phyloP scores from a whole-genome alignment of 78 protist genomes.

The Planoprotostelium fungivorum region DNA sequence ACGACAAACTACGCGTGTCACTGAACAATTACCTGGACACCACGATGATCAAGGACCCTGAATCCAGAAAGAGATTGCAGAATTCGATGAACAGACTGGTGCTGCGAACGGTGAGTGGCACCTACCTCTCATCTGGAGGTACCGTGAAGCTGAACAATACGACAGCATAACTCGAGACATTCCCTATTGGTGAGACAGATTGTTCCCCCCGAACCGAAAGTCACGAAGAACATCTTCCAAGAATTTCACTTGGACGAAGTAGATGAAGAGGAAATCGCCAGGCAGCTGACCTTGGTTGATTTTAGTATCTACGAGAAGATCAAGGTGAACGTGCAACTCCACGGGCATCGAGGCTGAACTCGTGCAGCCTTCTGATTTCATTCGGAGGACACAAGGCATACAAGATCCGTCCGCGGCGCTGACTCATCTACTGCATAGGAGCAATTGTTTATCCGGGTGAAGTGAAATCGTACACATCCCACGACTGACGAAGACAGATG shows the following conservation, averaged over 20 bases:
- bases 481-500: not conserved
- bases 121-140: not conserved
- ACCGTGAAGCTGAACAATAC: not conserved
- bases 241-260: slow-evolving; percentile 57
- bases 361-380: not conserved
- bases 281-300: slow-evolving; percentile 61
- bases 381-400: not conserved
- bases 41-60: not conserved
- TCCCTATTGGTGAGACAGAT: not conserved
- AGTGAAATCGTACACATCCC: not conserved
- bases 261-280: slow-evolving; percentile 63
- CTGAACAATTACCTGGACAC: not conserved
- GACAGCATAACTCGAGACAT: too few relatives aligned
- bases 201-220: slow-evolving; percentile 64
- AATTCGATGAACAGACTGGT: not conserved
- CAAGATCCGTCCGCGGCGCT: not conserved
- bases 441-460: not conserved
- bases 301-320: slow-evolving; percentile 45
- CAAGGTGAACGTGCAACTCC: slow-evolving; percentile 2
- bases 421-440: not conserved
- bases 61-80: not conserved
- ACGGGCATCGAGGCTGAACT: not conserved
- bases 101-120: not conserved
- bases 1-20: not conserved
- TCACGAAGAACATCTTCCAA: slow-evolving; percentile 62